Conservation (phyloP, 139 green algal species). For the Parachlorella kessleri region DNA sequence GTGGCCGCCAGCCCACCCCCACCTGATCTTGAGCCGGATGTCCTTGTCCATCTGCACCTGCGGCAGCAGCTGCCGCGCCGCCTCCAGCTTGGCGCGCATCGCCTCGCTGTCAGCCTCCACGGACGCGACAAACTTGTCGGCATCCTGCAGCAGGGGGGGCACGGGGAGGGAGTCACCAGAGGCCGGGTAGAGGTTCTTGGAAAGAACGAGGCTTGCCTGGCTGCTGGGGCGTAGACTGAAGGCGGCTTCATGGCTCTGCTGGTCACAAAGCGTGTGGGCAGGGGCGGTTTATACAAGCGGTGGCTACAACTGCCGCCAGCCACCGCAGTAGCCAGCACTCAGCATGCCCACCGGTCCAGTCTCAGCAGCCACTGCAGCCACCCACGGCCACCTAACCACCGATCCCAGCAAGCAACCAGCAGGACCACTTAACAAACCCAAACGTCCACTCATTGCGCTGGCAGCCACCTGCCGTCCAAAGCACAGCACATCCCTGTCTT, state of each 20-base stretch:
- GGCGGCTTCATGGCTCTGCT: not conserved
- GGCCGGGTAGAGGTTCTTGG: no score
- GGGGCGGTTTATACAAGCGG: not conserved
- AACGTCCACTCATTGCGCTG: no score
- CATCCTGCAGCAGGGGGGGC: not conserved
- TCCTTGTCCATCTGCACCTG: constrained; percentile 47
- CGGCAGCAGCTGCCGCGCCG: constrained; percentile 60
- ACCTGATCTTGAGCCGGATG: constrained; percentile 80
- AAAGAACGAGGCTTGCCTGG: not conserved
- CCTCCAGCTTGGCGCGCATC: constrained; percentile 65
- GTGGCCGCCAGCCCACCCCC: no score
- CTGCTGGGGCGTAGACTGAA: not conserved
- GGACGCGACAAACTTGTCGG: constrained; percentile 14
- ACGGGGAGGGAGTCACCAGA: not conserved
- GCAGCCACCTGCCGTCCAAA: no score
- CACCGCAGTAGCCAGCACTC: no score
- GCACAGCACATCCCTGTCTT: no score
- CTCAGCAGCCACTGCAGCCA: no score
- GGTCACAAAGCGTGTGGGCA: not conserved
- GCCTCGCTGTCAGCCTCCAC: constrained; percentile 65
- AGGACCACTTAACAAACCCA: no score
- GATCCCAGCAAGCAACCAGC: no score
- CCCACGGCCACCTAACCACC: no score
- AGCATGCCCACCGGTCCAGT: no score
- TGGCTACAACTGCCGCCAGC: no score